phyloP scores from a whole-genome alignment of 2,329 filamentous ascomycete species.

The Monilinia laxa region DNA sequence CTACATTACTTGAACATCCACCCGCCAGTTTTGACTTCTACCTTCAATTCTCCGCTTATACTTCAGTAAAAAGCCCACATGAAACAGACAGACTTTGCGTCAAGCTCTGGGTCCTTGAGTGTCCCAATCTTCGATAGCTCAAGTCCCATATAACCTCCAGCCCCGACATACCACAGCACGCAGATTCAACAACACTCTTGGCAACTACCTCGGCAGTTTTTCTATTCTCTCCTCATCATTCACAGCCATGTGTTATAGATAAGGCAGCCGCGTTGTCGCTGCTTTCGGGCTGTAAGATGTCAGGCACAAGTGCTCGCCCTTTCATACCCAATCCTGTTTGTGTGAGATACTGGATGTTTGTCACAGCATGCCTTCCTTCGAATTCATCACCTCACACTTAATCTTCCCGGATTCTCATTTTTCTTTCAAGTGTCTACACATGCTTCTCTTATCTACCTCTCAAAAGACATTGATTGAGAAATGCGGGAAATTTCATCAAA shows the following conservation, averaged over 20 bases:
- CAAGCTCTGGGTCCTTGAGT: background rate
- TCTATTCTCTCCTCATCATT: background rate
- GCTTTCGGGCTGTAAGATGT: background rate
- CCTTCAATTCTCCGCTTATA: background rate
- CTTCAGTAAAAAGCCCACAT: background rate
- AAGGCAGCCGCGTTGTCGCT: background rate
- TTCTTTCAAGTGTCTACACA: background rate
- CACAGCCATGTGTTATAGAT: too few relatives aligned
- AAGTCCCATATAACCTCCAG: background rate
- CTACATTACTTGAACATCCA: background rate
- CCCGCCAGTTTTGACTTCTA: background rate
- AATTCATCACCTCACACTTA: background rate
- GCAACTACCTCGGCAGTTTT: fast-evolving
- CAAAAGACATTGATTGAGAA: background rate
- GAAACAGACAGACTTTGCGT: background rate
- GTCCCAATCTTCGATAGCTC: background rate
- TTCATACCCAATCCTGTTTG: too few relatives aligned
- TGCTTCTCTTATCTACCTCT: too few relatives aligned
- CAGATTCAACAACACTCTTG: background rate
- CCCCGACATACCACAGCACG: background rate
- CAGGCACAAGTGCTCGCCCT: too few relatives aligned
- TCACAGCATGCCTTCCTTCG: background rate
- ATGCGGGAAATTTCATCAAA: background rate
- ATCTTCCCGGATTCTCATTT: background rate
- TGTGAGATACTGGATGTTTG: too few relatives aligned